These are phyloP conservation scores for Russula vinacea DNA, from an alignment of 768 basidiomycete species.

Conservation along the genomic window DNA sequence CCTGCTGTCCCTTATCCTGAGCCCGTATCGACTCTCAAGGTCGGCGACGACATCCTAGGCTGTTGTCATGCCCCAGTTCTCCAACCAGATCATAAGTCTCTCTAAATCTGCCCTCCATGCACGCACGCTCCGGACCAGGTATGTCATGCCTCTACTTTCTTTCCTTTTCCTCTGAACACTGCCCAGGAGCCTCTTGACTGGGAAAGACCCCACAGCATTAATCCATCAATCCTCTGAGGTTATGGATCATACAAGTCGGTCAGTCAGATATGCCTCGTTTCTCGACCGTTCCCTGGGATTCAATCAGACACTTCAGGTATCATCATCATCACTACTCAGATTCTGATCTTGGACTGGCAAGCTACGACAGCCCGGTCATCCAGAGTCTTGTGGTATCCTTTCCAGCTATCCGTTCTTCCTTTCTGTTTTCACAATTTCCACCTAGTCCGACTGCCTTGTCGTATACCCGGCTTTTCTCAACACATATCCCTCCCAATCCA, in stretches of 20 bases:
- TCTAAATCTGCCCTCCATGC: neutral
- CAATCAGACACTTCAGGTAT: constrained; percentile 51
- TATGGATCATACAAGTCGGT: constrained; percentile 83
- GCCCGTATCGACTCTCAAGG: neutral
- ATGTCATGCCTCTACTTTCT: neutral
- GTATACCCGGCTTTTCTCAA: constrained; percentile 84
- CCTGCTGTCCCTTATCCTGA: neutral
- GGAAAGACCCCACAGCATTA: constrained; percentile 69
- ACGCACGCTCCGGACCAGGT: constrained; percentile 29
- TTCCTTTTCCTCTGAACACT: neutral
- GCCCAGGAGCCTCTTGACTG: constrained; percentile 69
- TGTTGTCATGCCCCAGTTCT: constrained; percentile 19
- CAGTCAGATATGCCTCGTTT: constrained; percentile 29
- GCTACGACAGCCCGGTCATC: constrained; percentile 80
- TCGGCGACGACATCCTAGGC: neutral
- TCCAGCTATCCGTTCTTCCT: no score
- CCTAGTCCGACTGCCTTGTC: constrained; percentile 63
- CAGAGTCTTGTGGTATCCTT: constrained; percentile 83
- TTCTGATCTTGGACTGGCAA: constrained; percentile 70
- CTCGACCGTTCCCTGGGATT: neutral
- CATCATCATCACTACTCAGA: constrained; percentile 75
- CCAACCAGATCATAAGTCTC: constrained; percentile 11
- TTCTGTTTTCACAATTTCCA: no score
- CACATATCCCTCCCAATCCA: constrained; percentile 72
- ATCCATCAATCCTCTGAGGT: constrained; percentile 59